Evolutionary conservation across 2,329 filamentous ascomycete species (phyloP).

Genomic region (Emmonsiellopsis sp.): DNA sequence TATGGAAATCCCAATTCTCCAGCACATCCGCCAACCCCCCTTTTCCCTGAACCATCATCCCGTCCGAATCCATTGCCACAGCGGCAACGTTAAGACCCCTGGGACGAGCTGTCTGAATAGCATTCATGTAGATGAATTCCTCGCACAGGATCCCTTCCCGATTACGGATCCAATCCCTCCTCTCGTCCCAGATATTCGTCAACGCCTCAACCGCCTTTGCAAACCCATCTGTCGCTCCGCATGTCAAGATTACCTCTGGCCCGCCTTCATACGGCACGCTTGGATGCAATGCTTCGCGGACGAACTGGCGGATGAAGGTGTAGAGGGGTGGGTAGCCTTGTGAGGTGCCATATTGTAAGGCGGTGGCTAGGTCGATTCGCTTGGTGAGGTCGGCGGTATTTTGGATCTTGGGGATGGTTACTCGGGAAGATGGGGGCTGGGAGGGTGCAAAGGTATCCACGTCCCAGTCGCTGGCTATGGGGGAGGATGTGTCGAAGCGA

Average conservation of each 20-base stretch:
- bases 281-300: constrained; percentile 66
- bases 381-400: constrained; percentile 48
- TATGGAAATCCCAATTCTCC: constrained; percentile 67
- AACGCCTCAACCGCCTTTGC: constrained; percentile 67
- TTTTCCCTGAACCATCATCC: constrained; percentile 65
- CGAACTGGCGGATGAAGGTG: constrained; percentile 70
- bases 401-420: constrained; percentile 64
- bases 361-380: constrained; percentile 71
- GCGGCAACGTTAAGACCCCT: constrained; percentile 63
- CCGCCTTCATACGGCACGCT: constrained; percentile 69
- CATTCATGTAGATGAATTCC: constrained; percentile 70
- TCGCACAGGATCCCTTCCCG: constrained; percentile 73
- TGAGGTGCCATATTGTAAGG: constrained; percentile 78
- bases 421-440: constrained; percentile 36
- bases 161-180: constrained; percentile 55
- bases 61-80: constrained; percentile 66
- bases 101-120: constrained; percentile 57
- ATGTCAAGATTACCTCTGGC: constrained; percentile 68
- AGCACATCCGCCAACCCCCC: constrained; percentile 70
- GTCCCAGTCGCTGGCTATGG: constrained; percentile 24
- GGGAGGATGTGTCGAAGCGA: constrained; percentile 46
- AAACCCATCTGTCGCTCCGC: constrained; percentile 79
- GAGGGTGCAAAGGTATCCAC: constrained; percentile 26
- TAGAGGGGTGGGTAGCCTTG: constrained; percentile 71
- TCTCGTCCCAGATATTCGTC: constrained; percentile 63